Evolutionary conservation across 2,329 filamentous ascomycete genomes (phyloP).

Genomic region (Colletotrichum scovillei): DNA sequence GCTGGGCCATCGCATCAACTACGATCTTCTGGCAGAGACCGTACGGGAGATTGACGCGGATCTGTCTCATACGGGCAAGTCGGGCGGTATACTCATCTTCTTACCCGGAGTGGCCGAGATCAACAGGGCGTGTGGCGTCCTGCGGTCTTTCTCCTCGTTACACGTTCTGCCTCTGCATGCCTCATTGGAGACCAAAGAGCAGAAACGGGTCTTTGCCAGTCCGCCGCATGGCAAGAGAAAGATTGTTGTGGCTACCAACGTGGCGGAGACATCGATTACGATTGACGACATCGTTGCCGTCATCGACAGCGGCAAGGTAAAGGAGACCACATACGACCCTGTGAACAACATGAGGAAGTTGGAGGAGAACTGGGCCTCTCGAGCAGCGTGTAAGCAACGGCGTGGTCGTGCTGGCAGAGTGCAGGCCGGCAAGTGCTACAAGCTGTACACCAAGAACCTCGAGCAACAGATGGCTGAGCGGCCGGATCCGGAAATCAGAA

Average conservation of each 20-base stretch:
- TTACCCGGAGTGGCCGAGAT: constrained; percentile 94
- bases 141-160: constrained; percentile 71
- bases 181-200: constrained; percentile 88
- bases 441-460: constrained; percentile 88
- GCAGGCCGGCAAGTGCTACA: constrained; percentile 91
- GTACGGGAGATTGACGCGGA: constrained; percentile 85
- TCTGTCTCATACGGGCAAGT: constrained; percentile 70
- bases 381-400: constrained; percentile 93
- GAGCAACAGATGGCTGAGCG: constrained; percentile 89
- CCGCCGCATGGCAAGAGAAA: constrained; percentile 87
- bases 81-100: constrained; percentile 95
- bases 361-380: constrained; percentile 94
- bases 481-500: constrained; percentile 92
- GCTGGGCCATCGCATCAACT: constrained; percentile 89
- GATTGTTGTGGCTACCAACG: constrained; percentile 94
- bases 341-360: constrained; percentile 94
- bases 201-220: constrained; percentile 84
- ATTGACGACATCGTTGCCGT: constrained; percentile 98
- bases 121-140: constrained; percentile 77
- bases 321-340: constrained; percentile 94
- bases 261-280: constrained; percentile 97
- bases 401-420: constrained; percentile 95
- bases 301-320: constrained; percentile 94
- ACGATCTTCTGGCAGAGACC: constrained; percentile 83
- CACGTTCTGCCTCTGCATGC: constrained; percentile 92